Evolutionary conservation across 2,329 filamentous ascomycete genomes (phyloP), one percentile per base, ranked within the genome.

Genomic region (Epicoccum nigrum): DNA sequence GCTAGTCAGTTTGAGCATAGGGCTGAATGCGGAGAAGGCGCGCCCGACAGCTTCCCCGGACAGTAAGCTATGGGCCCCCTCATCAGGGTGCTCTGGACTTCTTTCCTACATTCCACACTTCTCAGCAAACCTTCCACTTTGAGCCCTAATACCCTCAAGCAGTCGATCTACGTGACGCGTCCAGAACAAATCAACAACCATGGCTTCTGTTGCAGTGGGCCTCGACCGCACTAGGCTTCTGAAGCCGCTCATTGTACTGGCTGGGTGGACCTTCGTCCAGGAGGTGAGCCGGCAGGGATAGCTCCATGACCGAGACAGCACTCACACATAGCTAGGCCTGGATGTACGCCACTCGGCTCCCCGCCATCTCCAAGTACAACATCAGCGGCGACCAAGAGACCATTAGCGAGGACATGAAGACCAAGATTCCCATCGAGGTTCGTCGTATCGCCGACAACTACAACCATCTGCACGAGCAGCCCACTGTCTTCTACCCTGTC

Each of bases 241-340:
- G 32, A 52, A 52, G 44, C 49, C 49, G n/a, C 49, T 52, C 9
- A 39, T 52, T 11, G 49, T 44, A 21, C 21, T 52, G 43, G 49
- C 49, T 23, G 49, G 49, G n/a, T 52, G 49, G 49, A 52, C 49
- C 20, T 52, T 52, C 17, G 43, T 52, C n/a, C 49, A 52, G 33
- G 49, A 52, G 49, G 49, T 47, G 12, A 28, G 38, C 23, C 28
- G 30, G 38, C 23, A 13, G 15, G n/a, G 19, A 13, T 19, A 13
- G n/a, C 21, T 31, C 16, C 30, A n/a, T 17, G 7, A 11, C 16
- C 4, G 19, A 31, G 20, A 9, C 16, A 11, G 15, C 25, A 8
- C 42, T 46, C 11, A 51, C 5, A n/a, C 3, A 3, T 9, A 12
- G 7, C 9, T 19, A 52, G 49, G 44, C 33, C 15, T 52, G 49